phyloP scores from a whole-genome alignment of 768 basidiomycete genomes.

The Holtermanniella nyarrowii region DNA sequence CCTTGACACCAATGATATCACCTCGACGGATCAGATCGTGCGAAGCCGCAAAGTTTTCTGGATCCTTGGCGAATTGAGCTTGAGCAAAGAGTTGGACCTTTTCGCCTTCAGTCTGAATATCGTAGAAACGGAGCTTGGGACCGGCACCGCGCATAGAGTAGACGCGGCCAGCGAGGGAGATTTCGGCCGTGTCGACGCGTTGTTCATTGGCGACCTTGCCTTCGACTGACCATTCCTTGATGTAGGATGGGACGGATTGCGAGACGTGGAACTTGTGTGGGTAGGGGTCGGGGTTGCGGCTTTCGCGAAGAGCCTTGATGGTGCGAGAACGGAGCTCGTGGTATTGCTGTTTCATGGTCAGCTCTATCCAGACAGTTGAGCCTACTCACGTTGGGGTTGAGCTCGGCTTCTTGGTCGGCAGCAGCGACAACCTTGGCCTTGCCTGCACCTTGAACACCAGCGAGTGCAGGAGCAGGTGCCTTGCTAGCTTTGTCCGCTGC shows the following conservation, averaged over 20 bases:
- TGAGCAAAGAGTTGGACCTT: conserved; percentile 95
- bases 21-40: conserved; percentile 89
- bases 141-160: conserved; percentile 78
- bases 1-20: conserved; percentile 88
- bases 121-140: conserved; percentile 84
- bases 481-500: conserved; percentile 69
- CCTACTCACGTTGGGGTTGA: conserved; percentile 74
- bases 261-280: conserved; percentile 97
- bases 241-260: conserved; percentile 60
- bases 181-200: conserved; percentile 51
- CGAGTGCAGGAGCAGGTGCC: conserved; percentile 44
- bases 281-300: conserved; percentile 83
- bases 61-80: conserved; percentile 45
- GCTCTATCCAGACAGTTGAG: not conserved
- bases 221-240: conserved; percentile 61
- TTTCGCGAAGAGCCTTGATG: conserved; percentile 72
- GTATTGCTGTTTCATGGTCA: conserved; percentile 63
- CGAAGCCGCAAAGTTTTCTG: conserved; percentile 52
- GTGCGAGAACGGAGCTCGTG: conserved; percentile 83
- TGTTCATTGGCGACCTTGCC: conserved; percentile 58
- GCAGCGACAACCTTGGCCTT: conserved; percentile 38
- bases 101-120: conserved; percentile 78
- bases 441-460: conserved; percentile 19
- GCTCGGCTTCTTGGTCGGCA: conserved; percentile 59
- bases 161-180: conserved; percentile 73